phyloP scores from a whole-genome alignment of 768 basidiomycete genomes.

The Amanita rimosa region DNA sequence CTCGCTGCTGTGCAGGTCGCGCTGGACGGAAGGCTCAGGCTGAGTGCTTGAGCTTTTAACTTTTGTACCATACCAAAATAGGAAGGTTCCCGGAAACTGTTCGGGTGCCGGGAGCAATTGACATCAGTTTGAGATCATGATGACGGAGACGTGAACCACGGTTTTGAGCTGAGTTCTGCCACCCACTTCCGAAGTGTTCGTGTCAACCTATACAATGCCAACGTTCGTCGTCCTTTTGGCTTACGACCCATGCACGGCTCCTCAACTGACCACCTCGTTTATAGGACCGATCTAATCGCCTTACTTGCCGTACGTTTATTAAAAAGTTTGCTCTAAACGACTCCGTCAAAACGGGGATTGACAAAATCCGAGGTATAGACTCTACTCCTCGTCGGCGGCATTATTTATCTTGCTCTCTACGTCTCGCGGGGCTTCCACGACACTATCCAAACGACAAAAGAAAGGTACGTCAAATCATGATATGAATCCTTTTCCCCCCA shows the following conservation, averaged over 20 bases:
- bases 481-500: too few species aligned
- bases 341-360: too few species aligned
- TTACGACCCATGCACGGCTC: neutral
- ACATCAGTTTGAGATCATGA: too few species aligned
- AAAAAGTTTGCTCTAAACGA: too few species aligned
- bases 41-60: too few species aligned
- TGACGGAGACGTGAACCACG: too few species aligned
- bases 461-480: too few species aligned
- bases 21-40: conserved; percentile 18
- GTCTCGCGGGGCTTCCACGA: conserved; percentile 27
- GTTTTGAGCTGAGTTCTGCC: too few species aligned
- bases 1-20: conserved; percentile 67
- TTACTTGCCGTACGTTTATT: conserved; percentile 27
- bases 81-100: too few species aligned
- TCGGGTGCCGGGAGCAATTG: too few species aligned
- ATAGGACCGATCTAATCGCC: conserved; percentile 32
- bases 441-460: conserved; percentile 37
- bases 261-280: neutral
- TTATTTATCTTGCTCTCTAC: conserved; percentile 30
- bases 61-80: too few species aligned
- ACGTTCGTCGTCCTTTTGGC: neutral
- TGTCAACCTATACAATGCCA: neutral
- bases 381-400: conserved; percentile 31
- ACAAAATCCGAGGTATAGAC: conserved; percentile 26
- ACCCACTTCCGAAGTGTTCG: too few species aligned